Evolutionary conservation across 148 eudicot genomes (phyloP), one percentile per base, ranked within the genome.

Genomic region (Fagopyrum homotropicum): DNA sequence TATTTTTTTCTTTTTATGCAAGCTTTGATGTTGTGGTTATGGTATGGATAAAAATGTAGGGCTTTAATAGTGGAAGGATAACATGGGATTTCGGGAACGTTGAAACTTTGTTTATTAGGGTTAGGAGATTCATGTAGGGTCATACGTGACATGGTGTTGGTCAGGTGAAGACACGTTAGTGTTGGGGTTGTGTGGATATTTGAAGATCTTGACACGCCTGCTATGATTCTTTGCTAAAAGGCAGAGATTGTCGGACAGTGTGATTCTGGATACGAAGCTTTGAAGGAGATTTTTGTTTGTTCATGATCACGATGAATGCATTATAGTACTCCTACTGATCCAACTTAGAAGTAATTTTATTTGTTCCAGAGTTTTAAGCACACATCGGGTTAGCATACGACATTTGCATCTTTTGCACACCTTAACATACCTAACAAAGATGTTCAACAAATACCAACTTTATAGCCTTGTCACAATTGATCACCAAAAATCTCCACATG

Each of bases 401-500:
- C 5, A 10, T 12, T 52, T 52, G 6, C 59, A 54, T 19, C 59
- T 12, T 12, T 55, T 7, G 8, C 26, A 9, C 17, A 59, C 64
- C 64, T 64, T 29, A 9, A 57, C 30, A 57, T 57, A 5, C 6
- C 40, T 4, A 40, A 8, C 7, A 40, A 64, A 64, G 70, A 14
- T 64, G 70, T 12, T 64, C 46, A 35, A 1, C 70, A 9, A 30
- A 60, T 60, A 14, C 4, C 68, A 9, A 22, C 22, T 5, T 5
- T n/a, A n/a, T 3, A 6, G 55, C 55, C 26, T 50, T 11, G 15
- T 49, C 2, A 49, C 3, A 16, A 6, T 60, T 49, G 49, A 76
- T 76, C 48, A 76, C 74, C 79, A 66, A 45, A 68, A 68, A 76
- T 87, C 83, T 71, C 83, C 81, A 73, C 93, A 89, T 35, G 90